Base-by-base conservation (phyloP, 2,329 filamentous ascomycete genomes). In the Scolecobasidium constrictum region DNA sequence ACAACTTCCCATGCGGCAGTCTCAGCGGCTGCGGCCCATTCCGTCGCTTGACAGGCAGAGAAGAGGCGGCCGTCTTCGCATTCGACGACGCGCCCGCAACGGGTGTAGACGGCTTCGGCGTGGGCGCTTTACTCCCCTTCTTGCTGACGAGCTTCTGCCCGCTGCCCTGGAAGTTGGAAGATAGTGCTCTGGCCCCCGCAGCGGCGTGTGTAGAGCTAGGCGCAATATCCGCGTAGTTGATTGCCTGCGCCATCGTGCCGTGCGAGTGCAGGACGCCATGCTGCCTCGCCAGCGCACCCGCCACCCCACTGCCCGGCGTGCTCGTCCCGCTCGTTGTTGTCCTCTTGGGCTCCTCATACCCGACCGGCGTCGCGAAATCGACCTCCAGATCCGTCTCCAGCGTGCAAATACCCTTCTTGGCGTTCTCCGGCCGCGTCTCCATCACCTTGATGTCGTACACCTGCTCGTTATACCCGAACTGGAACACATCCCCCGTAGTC, bases 361-460 rank as follows among this genome's bases (percentile, higher is more conserved):
- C 92, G 2, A 98, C 77, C 0, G 92, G 92, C 3, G 92, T 73
- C 2, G 90, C 92, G 58, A 98, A 98, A 56, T 98, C 92, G 48
- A 98, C 92, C 44, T 86, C 86, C 11, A 98, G 75, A 67, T 98
- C 92, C 0, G 92, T 98, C 66, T 98, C 92, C 43, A 95, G 81
- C 63, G 94, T 93, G 55, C 87, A 88, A 43, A 98, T 74, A 4
- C 77, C 88, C 46, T 83, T 82, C 71, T 86, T 87, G 53, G 85
- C 84, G 2, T 83, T 76, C 50, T 85, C 78, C 2, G 92, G 92
- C 63, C 94, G 94, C 31, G 93, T 86, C 57, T 96, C 90, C 12
- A 96, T 66, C 2, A 98, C 92, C 3, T 86, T 87, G 58, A 98
- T 86, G 49, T 92, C 83, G 66, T 92, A 98, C 7, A 87, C 73